Base-by-base conservation (phyloP, 1,284 basidiomycete genomes). In the Vanrija sp. region DNA sequence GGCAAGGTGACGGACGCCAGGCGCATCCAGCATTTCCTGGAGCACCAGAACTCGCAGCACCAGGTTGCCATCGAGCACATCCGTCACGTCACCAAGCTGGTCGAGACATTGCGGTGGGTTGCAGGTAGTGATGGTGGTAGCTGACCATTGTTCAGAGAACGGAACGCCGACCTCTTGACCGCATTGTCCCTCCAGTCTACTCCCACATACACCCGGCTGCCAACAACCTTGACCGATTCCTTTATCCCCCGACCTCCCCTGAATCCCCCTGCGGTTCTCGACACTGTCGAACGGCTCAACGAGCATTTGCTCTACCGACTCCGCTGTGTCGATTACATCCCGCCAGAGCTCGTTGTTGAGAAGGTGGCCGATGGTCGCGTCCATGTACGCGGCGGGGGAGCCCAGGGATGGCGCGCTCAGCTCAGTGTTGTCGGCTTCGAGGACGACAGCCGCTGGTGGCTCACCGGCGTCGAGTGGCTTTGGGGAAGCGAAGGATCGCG, bases 1-100 rank as follows among this genome's bases (percentile, higher is more conserved):
- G 72, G 72, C 9, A 68, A 68, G 46, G 69, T 72, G 5, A 70
- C 72, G 24, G 70, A 73, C 51, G 66, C 69, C 19, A 67, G 68
- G 45, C 53, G 72, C 41, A 65, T 73, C 47, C 63, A 65, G 45
- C 60, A 67, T 27, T 69, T 69, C 45, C 58, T 73, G 50, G 64
- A 67, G 38, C 70, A 73, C 58, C 72, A 73, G 45, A 73, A 72
- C 42, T 59, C 55, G 6, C 72, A 73, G 48, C 70, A 72, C 49
- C 67, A 70, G 38, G 56, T 51, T 6, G 67, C 70, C 10, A 61
- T 73, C 14, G 56, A 52, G 12, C 72, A 73, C 55, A 46, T 72
- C 18, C 59, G 56, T 23, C 67, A 71, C 56, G 60, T 67, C 22
- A 60, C 66, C 0, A 61, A 56, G 18, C 46, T 63, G 15, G 61